Evolutionary conservation across 352 stramenopile species (phyloP), one percentile per base, ranked within the genome.

Genomic region (Phytopythium mirpurense): DNA sequence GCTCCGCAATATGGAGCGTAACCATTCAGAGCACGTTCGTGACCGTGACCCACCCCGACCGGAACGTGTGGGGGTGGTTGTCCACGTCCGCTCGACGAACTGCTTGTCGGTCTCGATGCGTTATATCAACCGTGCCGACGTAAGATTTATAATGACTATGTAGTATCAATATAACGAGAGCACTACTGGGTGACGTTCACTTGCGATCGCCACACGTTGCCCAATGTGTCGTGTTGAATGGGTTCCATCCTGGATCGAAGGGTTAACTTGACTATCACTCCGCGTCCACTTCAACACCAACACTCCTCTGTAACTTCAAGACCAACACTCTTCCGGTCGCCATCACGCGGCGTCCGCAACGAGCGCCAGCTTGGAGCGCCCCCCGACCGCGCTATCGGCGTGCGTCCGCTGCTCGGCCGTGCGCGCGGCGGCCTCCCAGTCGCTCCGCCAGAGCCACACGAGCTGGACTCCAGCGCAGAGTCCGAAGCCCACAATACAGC

Each of bases 21-120:
- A n/a, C n/a, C 37, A 78, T 52, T 65, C 68, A 82, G 5, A 72
- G 45, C 16, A 57, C 70, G 50, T 82, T 82, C 14, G 71, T 68
- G 21, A 74, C 65, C n/a, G n/a, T n/a, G 42, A 83, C 69, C 72
- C 72, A 83, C 3, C 62, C 65, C 21, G 72, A 80, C 15, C 67
- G 63, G 50, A 83, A 83, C 0, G 69, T 67, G 2, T 61, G 59
- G 48, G 79, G 75, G 27, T 67, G 77, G 62, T 78, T 78, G 63
- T 76, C 68, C 26, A 78, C 66, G 31, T 83, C 67, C 45, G 43
- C 12, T 60, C 54, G 3, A 48, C 59, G 0, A 57, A 57, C 35
- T 78, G 68, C 27, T 72, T 72, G 27, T 68, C 57, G 16, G 62
- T 60, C 31, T 78, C 71, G 5, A 78, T 54, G 18, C 51, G 60